Base-by-base conservation (phyloP, 371 early-diverging fungal species). In the Mucor irregularis region DNA sequence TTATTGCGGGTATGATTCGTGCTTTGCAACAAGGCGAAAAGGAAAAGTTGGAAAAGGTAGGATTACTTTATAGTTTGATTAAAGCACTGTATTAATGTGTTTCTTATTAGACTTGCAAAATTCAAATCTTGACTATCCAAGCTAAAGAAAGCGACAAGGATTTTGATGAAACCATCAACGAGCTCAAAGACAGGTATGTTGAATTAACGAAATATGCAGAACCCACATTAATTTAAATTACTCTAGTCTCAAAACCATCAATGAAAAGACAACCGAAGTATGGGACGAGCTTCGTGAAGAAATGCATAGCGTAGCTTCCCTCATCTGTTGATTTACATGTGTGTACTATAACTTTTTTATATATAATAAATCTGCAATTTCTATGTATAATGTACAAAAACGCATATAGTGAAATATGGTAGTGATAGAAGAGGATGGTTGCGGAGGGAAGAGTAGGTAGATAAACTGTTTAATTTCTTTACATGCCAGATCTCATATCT, bases 241-340 rank as follows among this genome's bases (percentile, higher is more conserved):
- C 14, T 19, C 5, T 45, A 55, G 73, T 5, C 30, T 73, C 4
- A 29, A 49, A 16, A 34, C 57, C 29, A 16, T 52, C 0, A 14
- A 57, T 44, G 58, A 62, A 9, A 70, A 61, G n/a, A 64, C 68
- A 5, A 49, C 64, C 25, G 72, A 77, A n/a, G 42, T 69, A 14
- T 72, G 68, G 70, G 74, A 74, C 56, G 78, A 71, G 10, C 56
- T 77, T 38, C 62, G 74, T 39, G 66, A 74, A 46, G 78, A 74
- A 58, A 62, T 63, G 22, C 54, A 70, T 22, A 69, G 71, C 39
- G 49, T 69, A 16, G 33, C 70, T 13, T 62, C 62, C 4, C 62
- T 62, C 42, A 33, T 62, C 5, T 62, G 62, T 62, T 62, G 48
- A 38, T 46, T n/a, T 24, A 22, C 1, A 38, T 29, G 5, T 21